Evolutionary conservation across 768 basidiomycete species (phyloP).

Genomic region (Russula brevipes): DNA sequence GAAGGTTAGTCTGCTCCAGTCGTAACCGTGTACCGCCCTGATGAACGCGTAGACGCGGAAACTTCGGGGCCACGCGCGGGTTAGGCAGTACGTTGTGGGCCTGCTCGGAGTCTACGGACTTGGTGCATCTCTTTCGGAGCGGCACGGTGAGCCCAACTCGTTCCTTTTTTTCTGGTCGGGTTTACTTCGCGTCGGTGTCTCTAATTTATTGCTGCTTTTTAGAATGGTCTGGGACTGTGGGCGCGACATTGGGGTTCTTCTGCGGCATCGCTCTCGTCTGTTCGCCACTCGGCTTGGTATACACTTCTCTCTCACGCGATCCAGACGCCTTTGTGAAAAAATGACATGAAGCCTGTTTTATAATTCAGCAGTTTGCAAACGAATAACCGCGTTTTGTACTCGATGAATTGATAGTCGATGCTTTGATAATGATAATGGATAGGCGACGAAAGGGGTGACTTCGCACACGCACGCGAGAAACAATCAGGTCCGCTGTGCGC

Average conservation of each 20-base stretch:
- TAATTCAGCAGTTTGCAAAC: neutral
- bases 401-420: too few relatives aligned
- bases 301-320: neutral
- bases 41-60: neutral
- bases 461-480: too few relatives aligned
- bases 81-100: neutral
- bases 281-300: slow-evolving; percentile 2
- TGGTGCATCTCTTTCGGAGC: neutral
- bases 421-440: too few relatives aligned
- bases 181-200: neutral
- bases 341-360: neutral
- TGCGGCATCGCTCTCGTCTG: slow-evolving; percentile 9
- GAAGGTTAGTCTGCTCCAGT: neutral
- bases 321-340: neutral
- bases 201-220: neutral
- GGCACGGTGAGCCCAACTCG: neutral
- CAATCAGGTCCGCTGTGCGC: too few relatives aligned
- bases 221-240: slow-evolving; percentile 12
- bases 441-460: too few relatives aligned
- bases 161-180: neutral
- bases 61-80: neutral
- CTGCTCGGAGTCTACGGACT: slow-evolving; percentile 2
- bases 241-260: slow-evolving; percentile 9
- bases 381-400: too few relatives aligned
- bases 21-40: neutral